Conservation (phyloP, 1,284 basidiomycete species). For the Mrakiaceae sp. region DNA sequence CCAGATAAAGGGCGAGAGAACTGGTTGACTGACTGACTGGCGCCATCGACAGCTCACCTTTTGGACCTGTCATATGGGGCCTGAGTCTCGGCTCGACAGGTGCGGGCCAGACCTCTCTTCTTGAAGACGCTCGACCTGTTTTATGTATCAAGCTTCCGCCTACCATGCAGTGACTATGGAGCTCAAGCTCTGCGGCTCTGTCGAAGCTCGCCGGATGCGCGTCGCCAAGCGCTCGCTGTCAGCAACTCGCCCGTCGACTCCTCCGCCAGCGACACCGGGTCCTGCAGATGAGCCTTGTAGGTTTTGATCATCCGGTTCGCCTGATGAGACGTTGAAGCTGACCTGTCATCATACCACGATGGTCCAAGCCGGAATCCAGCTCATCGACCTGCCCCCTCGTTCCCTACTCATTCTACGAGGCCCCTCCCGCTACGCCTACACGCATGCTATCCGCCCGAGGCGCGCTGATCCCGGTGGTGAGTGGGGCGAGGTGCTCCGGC, state of each 20-base stretch:
- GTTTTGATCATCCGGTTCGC: no score
- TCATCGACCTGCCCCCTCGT: conserved; percentile 10
- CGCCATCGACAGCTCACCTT: background rate
- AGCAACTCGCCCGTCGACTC: background rate
- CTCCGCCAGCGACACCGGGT: background rate
- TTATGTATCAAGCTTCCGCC: no score
- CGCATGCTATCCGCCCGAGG: conserved; percentile 15
- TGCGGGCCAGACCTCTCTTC: no score
- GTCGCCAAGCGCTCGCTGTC: conserved; percentile 8
- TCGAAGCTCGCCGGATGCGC: conserved; percentile 13
- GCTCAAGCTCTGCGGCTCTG: conserved; percentile 11
- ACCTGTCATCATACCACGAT: background rate
- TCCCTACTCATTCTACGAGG: conserved; percentile 15
- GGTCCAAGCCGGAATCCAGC: background rate
- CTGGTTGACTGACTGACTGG: no score
- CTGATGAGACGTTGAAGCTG: no score
- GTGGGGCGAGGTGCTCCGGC: conserved; percentile 6
- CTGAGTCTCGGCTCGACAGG: conserved; percentile 2
- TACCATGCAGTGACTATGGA: conserved; percentile 11
- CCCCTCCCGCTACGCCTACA: conserved; percentile 13
- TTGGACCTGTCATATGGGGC: conserved; percentile 15
- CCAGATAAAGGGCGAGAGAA: no score
- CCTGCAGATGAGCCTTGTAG: conserved; percentile 1
- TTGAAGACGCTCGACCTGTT: no score
- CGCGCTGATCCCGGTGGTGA: conserved; percentile 14